These are phyloP conservation scores for Populus pruinosa DNA, from an alignment of 345 rosid genomes.

Conservation along the genomic window DNA sequence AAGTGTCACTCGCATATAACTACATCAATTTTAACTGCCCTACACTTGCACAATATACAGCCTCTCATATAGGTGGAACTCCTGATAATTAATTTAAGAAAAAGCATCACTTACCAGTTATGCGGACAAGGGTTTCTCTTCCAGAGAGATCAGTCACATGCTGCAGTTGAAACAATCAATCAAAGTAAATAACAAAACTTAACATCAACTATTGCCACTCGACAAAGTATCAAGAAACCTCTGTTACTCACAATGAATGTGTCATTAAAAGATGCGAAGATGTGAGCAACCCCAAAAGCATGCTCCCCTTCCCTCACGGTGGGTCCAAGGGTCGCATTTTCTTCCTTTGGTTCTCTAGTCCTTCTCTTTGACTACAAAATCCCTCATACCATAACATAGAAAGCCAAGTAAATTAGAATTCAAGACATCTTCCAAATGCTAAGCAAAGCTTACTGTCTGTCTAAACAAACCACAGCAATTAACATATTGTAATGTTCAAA, in stretches of 20 bases:
- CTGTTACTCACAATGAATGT: conserved; percentile 58
- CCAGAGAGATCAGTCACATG: conserved; percentile 92
- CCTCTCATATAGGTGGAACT: not conserved
- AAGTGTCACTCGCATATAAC: not conserved
- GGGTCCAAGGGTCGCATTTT: conserved; percentile 31
- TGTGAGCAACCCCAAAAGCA: conserved; percentile 31
- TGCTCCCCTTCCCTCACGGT: conserved; percentile 29
- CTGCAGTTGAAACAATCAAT: conserved; percentile 30
- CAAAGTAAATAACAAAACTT: not conserved
- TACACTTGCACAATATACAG: not conserved
- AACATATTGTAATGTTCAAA: no score
- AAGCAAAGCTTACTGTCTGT: not conserved
- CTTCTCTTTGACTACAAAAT: conserved; percentile 16
- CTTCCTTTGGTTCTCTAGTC: conserved; percentile 36
- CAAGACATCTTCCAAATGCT: no score
- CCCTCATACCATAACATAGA: not conserved
- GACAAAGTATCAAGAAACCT: not conserved
- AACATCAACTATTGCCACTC: not conserved
- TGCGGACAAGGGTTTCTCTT: conserved; percentile 85
- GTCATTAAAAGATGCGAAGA: conserved; percentile 21
- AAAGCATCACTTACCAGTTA: conserved; percentile 49
- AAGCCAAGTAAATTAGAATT: not conserved
- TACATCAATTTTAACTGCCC: not conserved
- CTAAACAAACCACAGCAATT: no score
- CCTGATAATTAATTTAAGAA: not conserved